Evolutionary conservation across 495 filamentous ascomycete species (phyloP), one percentile per base, ranked within the genome.

Genomic region (Penicillium herquei): DNA sequence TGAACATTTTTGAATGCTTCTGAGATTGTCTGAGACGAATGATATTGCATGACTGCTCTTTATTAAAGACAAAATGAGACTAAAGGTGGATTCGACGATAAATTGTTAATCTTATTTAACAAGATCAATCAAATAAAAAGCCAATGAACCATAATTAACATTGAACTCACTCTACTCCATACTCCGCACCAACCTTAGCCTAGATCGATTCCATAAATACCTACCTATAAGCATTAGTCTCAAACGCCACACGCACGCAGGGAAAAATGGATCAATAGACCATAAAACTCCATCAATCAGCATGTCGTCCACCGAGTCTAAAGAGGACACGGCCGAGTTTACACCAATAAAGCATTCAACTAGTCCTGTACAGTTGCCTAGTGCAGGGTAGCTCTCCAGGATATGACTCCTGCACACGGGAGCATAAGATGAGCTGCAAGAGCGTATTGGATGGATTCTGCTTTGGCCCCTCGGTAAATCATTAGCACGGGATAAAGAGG

Each of bases 221-320:
- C 34, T 10, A 9, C 34, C 34, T 37, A 37, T 37, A 13, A 37
- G 12, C 34, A 37, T 9, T 37, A 37, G 34, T 37, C 43, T 13
- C 26, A 33, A 14, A 26, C 43, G 43, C 43, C 43, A 46, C 43
- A 46, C 31, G 43, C 43, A 46, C 2, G 21, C 31, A 46, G 18
- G 43, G 9, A 14, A 16, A 26, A 2, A 26, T 26, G 21, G 21
- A 26, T 26, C 21, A 46, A 14, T 46, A 8, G n/a, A 26, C 12
- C 13, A 32, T 14, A 26, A 46, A 46, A 32, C 21, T 46, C 43
- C 43, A 13, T 46, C 43, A 46, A 46, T 46, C 21, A 46, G 43
- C 21, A 26, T 46, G 43, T 17, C 43, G 3, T 32, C 7, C 11
- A 32, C 31, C 43, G 26, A 46, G 13, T n/a, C 12, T 7, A 13